A percentile compares a stretch with the other conserved stretches of the same genome.
These are phyloP conservation scores for Russula compacta DNA, from an alignment of 768 basidiomycete species.

Conservation along the genomic window DNA sequence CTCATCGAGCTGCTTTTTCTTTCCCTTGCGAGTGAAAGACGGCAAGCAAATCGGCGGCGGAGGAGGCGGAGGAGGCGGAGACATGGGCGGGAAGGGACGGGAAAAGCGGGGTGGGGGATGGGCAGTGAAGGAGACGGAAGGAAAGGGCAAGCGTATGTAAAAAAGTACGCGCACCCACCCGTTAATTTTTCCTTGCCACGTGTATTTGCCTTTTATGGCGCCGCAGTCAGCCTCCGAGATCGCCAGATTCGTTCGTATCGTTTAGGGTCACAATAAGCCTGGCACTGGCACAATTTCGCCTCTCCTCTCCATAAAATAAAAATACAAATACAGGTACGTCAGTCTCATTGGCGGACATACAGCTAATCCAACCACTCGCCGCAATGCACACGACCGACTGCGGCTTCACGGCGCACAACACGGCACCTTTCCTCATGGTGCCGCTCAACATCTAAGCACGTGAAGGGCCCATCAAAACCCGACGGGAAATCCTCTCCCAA, in stretches of 20 bases:
- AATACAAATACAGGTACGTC: not conserved
- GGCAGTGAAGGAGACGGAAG: not conserved
- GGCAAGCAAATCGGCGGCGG: constrained; percentile 18
- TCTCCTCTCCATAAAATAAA: not conserved
- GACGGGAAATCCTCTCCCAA: not conserved
- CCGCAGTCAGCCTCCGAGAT: not conserved
- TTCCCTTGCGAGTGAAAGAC: constrained; percentile 16
- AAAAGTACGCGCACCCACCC: not conserved
- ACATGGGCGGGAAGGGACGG: constrained; percentile 4
- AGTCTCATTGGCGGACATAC: not conserved
- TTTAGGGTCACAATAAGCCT: not conserved
- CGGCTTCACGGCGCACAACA: not conserved
- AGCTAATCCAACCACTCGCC: not conserved
- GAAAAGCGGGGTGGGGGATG: not conserved
- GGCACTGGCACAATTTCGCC: not conserved
- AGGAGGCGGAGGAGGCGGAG: constrained; percentile 14
- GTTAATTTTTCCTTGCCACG: not conserved
- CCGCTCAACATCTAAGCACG: not conserved
- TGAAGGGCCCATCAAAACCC: not conserved
- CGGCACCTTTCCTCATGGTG: not conserved
- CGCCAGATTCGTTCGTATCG: not conserved
- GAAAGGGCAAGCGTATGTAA: not conserved
- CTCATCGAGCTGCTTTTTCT: constrained; percentile 14
- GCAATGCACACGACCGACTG: not conserved
- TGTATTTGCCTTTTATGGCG: not conserved